phyloP scores from a whole-genome alignment of 495 filamentous ascomycete species.

The Evernia prunastri region DNA sequence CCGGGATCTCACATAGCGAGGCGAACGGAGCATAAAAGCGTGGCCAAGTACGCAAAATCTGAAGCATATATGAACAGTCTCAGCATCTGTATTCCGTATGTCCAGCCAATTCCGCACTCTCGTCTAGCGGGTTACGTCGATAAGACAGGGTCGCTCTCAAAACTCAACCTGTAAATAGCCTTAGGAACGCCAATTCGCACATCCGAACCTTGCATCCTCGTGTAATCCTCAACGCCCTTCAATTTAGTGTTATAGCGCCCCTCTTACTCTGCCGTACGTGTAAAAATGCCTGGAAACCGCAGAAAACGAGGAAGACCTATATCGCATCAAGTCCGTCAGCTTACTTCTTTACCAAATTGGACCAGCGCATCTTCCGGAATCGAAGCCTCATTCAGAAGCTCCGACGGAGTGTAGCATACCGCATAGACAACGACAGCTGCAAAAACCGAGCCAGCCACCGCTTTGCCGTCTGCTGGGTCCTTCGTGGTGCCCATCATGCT shows the following conservation, averaged over 20 bases:
- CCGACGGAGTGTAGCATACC: slow-evolving; percentile 44
- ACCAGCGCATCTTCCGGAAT: background rate
- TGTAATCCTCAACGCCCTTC: slow-evolving; percentile 10
- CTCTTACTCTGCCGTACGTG: slow-evolving; percentile 69
- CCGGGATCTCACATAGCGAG: slow-evolving; percentile 5
- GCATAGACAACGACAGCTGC: slow-evolving; percentile 77
- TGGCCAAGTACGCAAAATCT: background rate
- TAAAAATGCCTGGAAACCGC: slow-evolving; percentile 74
- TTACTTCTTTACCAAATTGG: background rate
- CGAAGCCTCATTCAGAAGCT: background rate
- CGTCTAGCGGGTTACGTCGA: background rate
- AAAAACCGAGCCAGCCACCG: slow-evolving; percentile 77
- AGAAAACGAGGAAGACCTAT: slow-evolving; percentile 85
- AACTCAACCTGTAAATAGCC: slow-evolving; percentile 4
- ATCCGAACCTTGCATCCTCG: background rate
- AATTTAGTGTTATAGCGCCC: slow-evolving; percentile 72
- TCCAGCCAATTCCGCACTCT: background rate
- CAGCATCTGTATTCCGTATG: background rate
- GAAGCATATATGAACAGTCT: background rate
- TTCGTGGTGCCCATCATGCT: slow-evolving; percentile 68
- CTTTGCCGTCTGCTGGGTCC: slow-evolving; percentile 65
- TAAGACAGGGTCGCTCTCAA: background rate
- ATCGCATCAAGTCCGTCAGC: background rate
- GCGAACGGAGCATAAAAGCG: background rate
- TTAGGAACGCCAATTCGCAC: slow-evolving; percentile 4